These are phyloP conservation scores for Aspergillus eucalypticola DNA, from an alignment of 2,329 filamentous ascomycete species.

Conservation along the genomic window DNA sequence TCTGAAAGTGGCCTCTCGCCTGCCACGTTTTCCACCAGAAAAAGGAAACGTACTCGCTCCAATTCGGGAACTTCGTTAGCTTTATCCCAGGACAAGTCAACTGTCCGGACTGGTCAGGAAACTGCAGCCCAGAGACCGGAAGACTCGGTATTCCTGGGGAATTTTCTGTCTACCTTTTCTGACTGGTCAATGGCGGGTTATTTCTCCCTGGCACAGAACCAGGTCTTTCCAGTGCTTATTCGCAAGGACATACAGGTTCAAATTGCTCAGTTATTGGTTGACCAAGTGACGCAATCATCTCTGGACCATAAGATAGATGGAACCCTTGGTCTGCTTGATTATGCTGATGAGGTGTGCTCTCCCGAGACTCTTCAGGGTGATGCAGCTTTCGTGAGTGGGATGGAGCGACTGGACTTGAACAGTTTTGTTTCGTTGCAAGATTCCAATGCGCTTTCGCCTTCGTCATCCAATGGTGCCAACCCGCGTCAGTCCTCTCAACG, in stretches of 20 bases:
- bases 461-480: constrained; percentile 15
- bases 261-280: constrained; percentile 44
- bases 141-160: constrained; percentile 38
- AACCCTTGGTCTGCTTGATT: constrained; percentile 27
- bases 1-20: constrained; percentile 26
- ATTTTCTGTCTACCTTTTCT: constrained; percentile 40
- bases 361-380: constrained; percentile 32
- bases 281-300: constrained; percentile 49
- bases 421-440: constrained; percentile 38
- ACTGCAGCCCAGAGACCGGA: constrained; percentile 26
- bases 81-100: constrained; percentile 32
- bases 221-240: constrained; percentile 33
- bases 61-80: constrained; percentile 31
- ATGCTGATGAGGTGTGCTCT: constrained; percentile 29
- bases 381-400: constrained; percentile 28
- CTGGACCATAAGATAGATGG: constrained; percentile 38
- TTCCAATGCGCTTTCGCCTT: constrained; percentile 17
- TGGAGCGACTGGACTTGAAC: constrained; percentile 39
- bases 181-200: constrained; percentile 44
- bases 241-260: constrained; percentile 40
- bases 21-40: constrained; percentile 24
- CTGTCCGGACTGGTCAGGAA: constrained; percentile 23
- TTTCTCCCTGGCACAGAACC: constrained; percentile 38
- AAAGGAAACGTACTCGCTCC: constrained; percentile 39
- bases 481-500: constrained; percentile 24